Evolutionary conservation across 805 yeast species (phyloP).

Genomic region (Lachancea nothofagi): DNA sequence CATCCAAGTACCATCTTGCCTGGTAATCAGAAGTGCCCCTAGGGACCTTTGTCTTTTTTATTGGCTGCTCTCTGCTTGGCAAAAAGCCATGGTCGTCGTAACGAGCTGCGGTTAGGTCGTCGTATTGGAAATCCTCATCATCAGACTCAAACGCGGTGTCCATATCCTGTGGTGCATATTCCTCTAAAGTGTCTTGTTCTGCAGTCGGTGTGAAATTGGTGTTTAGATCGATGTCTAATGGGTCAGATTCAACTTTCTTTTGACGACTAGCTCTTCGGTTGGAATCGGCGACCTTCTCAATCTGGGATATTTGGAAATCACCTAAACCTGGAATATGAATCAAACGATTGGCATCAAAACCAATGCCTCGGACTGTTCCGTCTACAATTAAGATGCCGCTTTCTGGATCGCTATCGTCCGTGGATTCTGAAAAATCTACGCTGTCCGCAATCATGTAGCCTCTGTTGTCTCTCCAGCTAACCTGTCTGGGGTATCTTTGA

Average conservation of each 20-base stretch:
- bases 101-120: slow-evolving; percentile 32
- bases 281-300: slow-evolving; percentile 46
- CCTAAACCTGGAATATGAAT: slow-evolving; percentile 88
- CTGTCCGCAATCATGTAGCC: slow-evolving; percentile 79
- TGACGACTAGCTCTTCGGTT: slow-evolving; percentile 23
- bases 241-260: slow-evolving; percentile 14
- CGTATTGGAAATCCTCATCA: slow-evolving; percentile 29
- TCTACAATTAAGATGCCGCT: slow-evolving; percentile 50
- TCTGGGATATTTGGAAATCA: slow-evolving; percentile 69
- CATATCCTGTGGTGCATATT: slow-evolving; percentile 49
- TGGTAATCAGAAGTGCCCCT: slow-evolving; percentile 76
- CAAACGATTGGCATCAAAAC: slow-evolving; percentile 69
- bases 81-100: slow-evolving; percentile 38
- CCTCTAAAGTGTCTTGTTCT: slow-evolving; percentile 54
- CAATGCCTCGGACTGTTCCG: slow-evolving; percentile 84
- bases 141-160: slow-evolving; percentile 42
- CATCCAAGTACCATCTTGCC: slow-evolving; percentile 72
- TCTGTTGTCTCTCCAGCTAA: slow-evolving; percentile 90
- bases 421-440: slow-evolving; percentile 34
- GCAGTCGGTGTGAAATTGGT: slow-evolving; percentile 34
- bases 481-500: slow-evolving; percentile 78
- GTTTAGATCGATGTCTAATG: slow-evolving; percentile 16
- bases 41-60: slow-evolving; percentile 46
- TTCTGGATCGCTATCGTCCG: no score
- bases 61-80: slow-evolving; percentile 30